Percentiles rank a stretch among this genome's conserved stretches.
Evolutionary conservation across 2,329 filamentous ascomycete genomes (phyloP).

Genomic region (Alternaria panax): DNA sequence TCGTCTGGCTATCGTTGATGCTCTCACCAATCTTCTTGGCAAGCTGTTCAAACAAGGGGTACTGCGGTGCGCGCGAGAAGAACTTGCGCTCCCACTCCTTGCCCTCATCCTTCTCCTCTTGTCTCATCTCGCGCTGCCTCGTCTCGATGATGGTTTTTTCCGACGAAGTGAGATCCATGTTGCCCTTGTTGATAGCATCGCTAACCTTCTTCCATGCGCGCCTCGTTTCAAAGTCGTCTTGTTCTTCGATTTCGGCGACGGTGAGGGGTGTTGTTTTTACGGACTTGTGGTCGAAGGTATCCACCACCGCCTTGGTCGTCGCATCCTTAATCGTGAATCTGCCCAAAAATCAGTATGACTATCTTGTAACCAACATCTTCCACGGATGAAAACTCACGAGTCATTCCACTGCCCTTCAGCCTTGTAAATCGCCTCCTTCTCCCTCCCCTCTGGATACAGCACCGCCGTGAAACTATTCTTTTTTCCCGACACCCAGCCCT

Average conservation of each 20-base stretch:
- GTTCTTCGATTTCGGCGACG: constrained; percentile 75
- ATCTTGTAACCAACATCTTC: too few relatives aligned
- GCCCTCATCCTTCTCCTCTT: constrained; percentile 76
- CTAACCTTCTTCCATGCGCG: constrained; percentile 89
- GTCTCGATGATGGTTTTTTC: constrained; percentile 93
- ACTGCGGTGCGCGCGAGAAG: constrained; percentile 64
- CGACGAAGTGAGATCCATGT: constrained; percentile 78
- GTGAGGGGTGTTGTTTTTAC: constrained; percentile 69
- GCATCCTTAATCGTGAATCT: constrained; percentile 82
- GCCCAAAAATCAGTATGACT: too few relatives aligned
- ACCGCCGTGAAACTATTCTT: constrained; percentile 87
- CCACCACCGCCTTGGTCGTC: constrained; percentile 53
- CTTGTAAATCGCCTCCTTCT: constrained; percentile 80
- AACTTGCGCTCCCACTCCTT: constrained; percentile 83
- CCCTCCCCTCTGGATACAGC: constrained; percentile 73
- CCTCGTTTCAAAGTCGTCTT: constrained; percentile 86
- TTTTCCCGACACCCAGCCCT: constrained; percentile 93
- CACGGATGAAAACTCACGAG: too few relatives aligned
- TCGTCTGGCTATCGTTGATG: constrained; percentile 70
- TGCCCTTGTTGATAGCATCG: constrained; percentile 77
- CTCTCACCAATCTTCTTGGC: constrained; percentile 54
- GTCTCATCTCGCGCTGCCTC: constrained; percentile 78
- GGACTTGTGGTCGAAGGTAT: constrained; percentile 57
- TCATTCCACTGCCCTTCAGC: constrained; percentile 91
- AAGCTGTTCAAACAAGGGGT: constrained; percentile 58